Conservation (phyloP, 176 grass and related monocot species). For the Stipa capillata region DNA sequence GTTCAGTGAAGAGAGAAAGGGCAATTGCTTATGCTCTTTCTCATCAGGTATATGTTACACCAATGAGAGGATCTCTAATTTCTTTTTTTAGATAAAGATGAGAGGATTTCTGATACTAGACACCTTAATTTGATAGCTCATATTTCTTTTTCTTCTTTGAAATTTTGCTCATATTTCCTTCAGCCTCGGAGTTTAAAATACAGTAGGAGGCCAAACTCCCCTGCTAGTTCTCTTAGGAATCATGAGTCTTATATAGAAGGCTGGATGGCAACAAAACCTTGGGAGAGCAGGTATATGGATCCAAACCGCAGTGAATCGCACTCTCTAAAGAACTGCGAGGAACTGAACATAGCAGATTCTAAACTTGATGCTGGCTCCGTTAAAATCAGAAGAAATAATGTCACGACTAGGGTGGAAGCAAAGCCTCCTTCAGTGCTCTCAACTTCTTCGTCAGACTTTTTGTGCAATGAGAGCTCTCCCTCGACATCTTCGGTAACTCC, state of each 20-base stretch:
- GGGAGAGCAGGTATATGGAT: slow-evolving; percentile 45
- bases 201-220: slow-evolving; percentile 33
- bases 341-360: slow-evolving; percentile 13
- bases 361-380: slow-evolving; percentile 22
- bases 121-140: neutral
- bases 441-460: too few relatives aligned
- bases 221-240: slow-evolving; percentile 29
- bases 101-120: neutral
- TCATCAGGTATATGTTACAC: slow-evolving; percentile 46
- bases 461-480: slow-evolving; percentile 18
- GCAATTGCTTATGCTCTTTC: slow-evolving; percentile 60
- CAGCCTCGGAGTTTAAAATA: slow-evolving; percentile 44
- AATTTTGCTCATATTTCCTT: neutral
- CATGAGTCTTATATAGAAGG: slow-evolving; percentile 50
- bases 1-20: slow-evolving; percentile 59
- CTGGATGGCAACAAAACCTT: slow-evolving; percentile 76
- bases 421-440: slow-evolving; percentile 28
- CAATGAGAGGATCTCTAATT: neutral
- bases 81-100: too few relatives aligned
- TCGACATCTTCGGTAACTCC: slow-evolving; percentile 43
- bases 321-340: slow-evolving; percentile 21
- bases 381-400: slow-evolving; percentile 51
- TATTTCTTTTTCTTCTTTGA: neutral
- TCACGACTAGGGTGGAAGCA: slow-evolving; percentile 38
- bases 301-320: slow-evolving; percentile 7